Percentiles rank a stretch among this genome's conserved stretches.
Evolutionary conservation across 1,284 basidiomycete genomes (phyloP).

Genomic region (Austroboletus niveus): DNA sequence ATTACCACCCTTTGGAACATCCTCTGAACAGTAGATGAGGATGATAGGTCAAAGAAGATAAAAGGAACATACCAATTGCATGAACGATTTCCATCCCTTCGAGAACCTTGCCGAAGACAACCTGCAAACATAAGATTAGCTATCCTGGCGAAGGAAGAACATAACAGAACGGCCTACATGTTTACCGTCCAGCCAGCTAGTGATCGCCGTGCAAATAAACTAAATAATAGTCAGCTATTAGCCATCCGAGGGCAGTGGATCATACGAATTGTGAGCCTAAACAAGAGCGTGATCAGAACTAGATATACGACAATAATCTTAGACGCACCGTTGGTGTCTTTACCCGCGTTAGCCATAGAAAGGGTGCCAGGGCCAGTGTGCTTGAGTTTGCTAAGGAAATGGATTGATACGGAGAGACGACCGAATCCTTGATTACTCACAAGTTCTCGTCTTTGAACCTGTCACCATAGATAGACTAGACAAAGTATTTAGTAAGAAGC

Average conservation of each 20-base stretch:
- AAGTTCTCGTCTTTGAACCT: conserved; percentile 98
- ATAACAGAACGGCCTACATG: conserved; percentile 47
- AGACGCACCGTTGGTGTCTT: conserved; percentile 74
- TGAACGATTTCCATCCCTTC: conserved; percentile 87
- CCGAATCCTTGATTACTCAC: conserved; percentile 41
- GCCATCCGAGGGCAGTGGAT: conserved; percentile 5
- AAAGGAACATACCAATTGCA: conserved; percentile 57
- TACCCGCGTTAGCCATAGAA: conserved; percentile 93
- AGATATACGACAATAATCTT: not conserved
- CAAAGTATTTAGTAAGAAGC: conserved; percentile 1
- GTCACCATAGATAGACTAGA: conserved; percentile 86
- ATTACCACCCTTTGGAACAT: conserved; percentile 59
- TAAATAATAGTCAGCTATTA: conserved; percentile 30
- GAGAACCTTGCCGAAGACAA: conserved; percentile 89
- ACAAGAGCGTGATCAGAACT: conserved; percentile 4
- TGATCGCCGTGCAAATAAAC: conserved; percentile 83
- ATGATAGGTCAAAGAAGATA: not conserved
- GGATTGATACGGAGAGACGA: not conserved
- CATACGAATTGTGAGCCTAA: conserved; percentile 82
- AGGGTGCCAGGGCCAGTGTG: conserved; percentile 84
- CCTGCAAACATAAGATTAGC: conserved; percentile 42
- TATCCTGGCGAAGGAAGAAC: not conserved
- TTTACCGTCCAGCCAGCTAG: conserved; percentile 74
- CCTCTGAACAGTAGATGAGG: conserved; percentile 51
- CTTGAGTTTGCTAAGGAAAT: conserved; percentile 71